Evolutionary conservation across 176 grass and related monocot species (phyloP).

Genomic region (Oryza coarctata): DNA sequence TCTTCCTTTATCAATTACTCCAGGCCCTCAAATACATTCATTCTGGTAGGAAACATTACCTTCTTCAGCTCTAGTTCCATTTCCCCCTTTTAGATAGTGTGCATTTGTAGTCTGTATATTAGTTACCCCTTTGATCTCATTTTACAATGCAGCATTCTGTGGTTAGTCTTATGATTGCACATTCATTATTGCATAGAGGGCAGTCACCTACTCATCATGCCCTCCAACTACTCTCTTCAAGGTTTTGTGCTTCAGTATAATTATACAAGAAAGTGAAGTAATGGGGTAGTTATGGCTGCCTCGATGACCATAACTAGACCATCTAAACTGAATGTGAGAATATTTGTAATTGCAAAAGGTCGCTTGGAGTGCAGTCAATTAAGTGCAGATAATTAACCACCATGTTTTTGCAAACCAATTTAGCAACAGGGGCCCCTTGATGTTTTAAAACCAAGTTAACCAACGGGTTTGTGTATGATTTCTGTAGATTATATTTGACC

Average conservation of each 20-base stretch:
- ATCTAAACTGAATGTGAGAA: background rate
- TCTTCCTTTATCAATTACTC: slow-evolving; percentile 93
- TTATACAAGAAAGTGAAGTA: background rate
- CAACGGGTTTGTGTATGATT: background rate
- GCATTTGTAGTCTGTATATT: background rate
- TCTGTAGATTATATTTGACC: background rate
- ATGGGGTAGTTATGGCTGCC: slow-evolving; percentile 18
- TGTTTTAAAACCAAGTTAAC: background rate
- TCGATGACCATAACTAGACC: background rate
- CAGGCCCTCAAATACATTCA: slow-evolving; percentile 98
- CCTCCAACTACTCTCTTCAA: background rate
- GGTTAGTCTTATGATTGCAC: background rate
- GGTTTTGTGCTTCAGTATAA: slow-evolving; percentile 3
- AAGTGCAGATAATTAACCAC: background rate
- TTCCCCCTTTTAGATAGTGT: background rate
- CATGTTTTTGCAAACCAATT: background rate
- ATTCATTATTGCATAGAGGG: slow-evolving; percentile 6
- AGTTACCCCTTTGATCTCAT: slow-evolving; percentile 13
- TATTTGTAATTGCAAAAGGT: background rate
- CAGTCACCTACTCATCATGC: background rate
- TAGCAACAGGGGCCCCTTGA: background rate
- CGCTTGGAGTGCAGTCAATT: background rate
- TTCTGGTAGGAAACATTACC: slow-evolving; percentile 52
- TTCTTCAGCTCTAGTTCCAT: background rate
- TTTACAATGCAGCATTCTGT: background rate